A percentile compares a stretch with the other conserved stretches of the same genome.
These are phyloP conservation scores for Sporothrix luriei DNA, from an alignment of 2,329 filamentous ascomycete genomes.

Conservation along the genomic window DNA sequence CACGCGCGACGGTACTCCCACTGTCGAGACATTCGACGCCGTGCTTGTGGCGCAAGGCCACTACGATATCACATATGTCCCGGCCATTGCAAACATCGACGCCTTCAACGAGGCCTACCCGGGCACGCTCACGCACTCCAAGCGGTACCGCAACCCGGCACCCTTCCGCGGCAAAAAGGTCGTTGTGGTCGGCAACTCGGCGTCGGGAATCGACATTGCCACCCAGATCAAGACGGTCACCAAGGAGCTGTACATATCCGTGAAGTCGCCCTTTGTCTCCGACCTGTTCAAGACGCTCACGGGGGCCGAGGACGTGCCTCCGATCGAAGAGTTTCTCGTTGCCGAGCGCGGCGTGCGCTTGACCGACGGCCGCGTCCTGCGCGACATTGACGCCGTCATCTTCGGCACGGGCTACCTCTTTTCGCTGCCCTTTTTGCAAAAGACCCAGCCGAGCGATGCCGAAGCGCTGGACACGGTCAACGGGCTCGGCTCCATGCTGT, in stretches of 20 bases:
- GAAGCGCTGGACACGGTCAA: slow-evolving; percentile 39
- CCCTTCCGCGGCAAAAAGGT: slow-evolving; percentile 71
- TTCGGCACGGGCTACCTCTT: slow-evolving; percentile 93
- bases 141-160: slow-evolving; percentile 71
- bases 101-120: slow-evolving; percentile 64
- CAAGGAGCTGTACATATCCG: slow-evolving; percentile 67
- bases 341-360: slow-evolving; percentile 65
- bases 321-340: slow-evolving; percentile 61
- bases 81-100: slow-evolving; percentile 61
- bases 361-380: slow-evolving; percentile 64
- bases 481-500: slow-evolving; percentile 49
- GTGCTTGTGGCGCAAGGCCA: slow-evolving; percentile 76
- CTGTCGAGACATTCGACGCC: slow-evolving; percentile 65
- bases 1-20: neutral
- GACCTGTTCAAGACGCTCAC: slow-evolving; percentile 49
- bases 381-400: slow-evolving; percentile 71
- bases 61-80: slow-evolving; percentile 69
- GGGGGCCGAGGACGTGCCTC: slow-evolving; percentile 55
- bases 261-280: slow-evolving; percentile 53
- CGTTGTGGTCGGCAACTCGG: slow-evolving; percentile 79
- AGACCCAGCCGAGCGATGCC: slow-evolving; percentile 29
- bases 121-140: slow-evolving; percentile 70
- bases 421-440: slow-evolving; percentile 70
- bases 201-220: slow-evolving; percentile 82
- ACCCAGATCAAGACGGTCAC: slow-evolving; percentile 69